Evolutionary conservation across 805 yeast species (phyloP), one percentile per base, ranked within the genome.

Genomic region (Cyberlindnera xylosilytica): DNA sequence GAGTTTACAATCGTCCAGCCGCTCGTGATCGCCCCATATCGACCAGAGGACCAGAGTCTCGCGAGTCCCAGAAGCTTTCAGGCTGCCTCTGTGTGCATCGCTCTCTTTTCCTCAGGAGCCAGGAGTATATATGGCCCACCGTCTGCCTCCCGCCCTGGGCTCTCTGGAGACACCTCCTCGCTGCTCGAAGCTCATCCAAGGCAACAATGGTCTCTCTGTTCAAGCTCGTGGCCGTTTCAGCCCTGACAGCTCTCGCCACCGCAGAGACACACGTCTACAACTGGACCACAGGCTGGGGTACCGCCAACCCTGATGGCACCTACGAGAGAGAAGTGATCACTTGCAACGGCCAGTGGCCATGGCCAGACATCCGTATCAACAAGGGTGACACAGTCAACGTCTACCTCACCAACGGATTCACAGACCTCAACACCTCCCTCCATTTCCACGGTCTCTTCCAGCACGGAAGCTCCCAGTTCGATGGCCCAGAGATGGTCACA

Each of bases 401-500:
- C 30, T 78, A 83, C 56, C 73, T 91, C 65, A 79, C 77, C 50
- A 93, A 93, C 60, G 88, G 87, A 23, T 76, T 90, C 42, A 53
- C 51, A 31, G 77, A 78, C 58, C 71, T 76, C 39, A 81, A 81
- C 66, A 86, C 96, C 31, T 67, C 91, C 6, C 41, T 45, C 29
- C 99, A 93, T 68, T 87, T 88, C 81, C 99, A 91, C 67, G 99
- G 99, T 47, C 57, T 93, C 60, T 93, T 85, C 80, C 72, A 68
- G 54, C 74, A 82, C 56, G 86, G 85, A 24, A 66, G 90, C 12
- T 69, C 61, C 56, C 83, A 77, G 61, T 84, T 85, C 90, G 99
- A 93, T 64, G 99, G 99, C 45, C 95, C 96, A 13, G 87, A 84
- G 57, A 70, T 78, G 77, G 73, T 91, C 37, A 78, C 87, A 27